A percentile compares a stretch with the other conserved stretches of the same genome.
phyloP scores from a whole-genome alignment of 2,329 filamentous ascomycete genomes.

The Paecilomyces niveus region DNA sequence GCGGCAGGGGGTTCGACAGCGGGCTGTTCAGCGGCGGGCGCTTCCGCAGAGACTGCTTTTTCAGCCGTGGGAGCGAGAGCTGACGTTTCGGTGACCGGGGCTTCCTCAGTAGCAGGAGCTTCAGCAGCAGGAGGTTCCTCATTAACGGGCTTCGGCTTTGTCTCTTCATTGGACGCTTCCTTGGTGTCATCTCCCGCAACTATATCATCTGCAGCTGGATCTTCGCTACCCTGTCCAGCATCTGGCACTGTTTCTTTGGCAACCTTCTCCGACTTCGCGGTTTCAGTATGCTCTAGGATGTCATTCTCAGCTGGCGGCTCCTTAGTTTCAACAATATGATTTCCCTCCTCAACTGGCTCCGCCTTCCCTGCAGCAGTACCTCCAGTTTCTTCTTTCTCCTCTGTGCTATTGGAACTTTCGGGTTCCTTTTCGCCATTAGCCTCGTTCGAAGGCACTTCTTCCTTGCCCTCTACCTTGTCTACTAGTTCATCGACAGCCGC shows the following conservation, averaged over 20 bases:
- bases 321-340: background rate
- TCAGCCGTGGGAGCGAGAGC: background rate
- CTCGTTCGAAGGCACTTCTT: background rate
- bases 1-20: background rate
- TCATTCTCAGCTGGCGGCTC: background rate
- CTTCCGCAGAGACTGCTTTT: background rate
- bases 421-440: slow-evolving; percentile 3
- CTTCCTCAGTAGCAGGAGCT: background rate
- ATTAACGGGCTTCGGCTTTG: background rate
- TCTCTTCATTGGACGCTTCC: background rate
- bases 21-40: background rate
- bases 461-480: slow-evolving; percentile 2
- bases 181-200: background rate
- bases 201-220: background rate
- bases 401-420: slow-evolving; percentile 3
- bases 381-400: slow-evolving; percentile 10
- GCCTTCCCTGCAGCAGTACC: background rate
- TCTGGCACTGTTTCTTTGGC: background rate
- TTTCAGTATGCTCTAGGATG: background rate
- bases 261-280: slow-evolving; percentile 2
- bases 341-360: background rate
- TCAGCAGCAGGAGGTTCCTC: background rate
- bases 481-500: background rate
- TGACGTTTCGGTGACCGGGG: background rate
- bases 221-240: background rate